Percentiles rank a stretch among this genome's conserved stretches.
Conservation (phyloP, 495 filamentous ascomycete genomes). For the Podospora pseudopauciseta region DNA sequence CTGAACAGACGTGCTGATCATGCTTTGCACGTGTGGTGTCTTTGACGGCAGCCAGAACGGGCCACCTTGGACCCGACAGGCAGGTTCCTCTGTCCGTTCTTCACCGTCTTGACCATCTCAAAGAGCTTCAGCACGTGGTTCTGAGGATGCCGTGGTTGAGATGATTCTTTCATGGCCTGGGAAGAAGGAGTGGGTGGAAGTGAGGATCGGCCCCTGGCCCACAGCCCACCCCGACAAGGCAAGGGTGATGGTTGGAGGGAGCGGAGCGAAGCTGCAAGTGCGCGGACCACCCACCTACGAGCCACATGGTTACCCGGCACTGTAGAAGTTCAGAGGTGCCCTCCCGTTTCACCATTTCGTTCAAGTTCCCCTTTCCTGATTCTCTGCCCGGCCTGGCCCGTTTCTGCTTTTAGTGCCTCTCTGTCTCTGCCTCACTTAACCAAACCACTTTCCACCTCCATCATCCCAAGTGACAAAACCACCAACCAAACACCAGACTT, state of each 20-base stretch:
- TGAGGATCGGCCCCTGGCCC: conserved; percentile 4
- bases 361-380: neutral
- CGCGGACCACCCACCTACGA: neutral
- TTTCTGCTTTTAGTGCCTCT: conserved; percentile 1
- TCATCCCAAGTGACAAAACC: neutral
- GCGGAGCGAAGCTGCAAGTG: too few relatives aligned
- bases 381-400: neutral
- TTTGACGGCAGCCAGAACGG: neutral
- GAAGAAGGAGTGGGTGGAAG: neutral
- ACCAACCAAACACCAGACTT: neutral
- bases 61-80: neutral
- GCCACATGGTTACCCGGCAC: conserved; percentile 4
- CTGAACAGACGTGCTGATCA: neutral
- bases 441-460: neutral
- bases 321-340: neutral
- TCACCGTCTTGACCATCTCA: neutral
- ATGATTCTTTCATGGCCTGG: neutral
- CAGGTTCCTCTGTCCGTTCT: neutral
- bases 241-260: neutral
- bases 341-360: conserved; percentile 9
- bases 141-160: neutral
- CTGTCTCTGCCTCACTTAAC: neutral
- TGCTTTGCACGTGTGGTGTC: neutral
- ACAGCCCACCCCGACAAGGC: neutral
- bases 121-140: neutral